Conservation (phyloP, 129 eudicot genomes). For the Centella asiatica region DNA sequence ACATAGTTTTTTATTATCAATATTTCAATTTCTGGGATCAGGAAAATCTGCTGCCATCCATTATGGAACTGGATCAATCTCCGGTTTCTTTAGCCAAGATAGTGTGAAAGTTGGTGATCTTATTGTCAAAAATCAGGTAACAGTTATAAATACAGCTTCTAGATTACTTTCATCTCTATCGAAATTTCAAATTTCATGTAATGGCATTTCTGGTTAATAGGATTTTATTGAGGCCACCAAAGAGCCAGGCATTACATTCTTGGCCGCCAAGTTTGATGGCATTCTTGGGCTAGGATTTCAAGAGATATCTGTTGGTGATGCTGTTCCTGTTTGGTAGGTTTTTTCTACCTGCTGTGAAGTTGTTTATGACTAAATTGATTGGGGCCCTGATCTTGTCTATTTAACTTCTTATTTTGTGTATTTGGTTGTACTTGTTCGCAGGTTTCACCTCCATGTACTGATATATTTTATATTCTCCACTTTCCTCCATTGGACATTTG, state of each 20-base stretch:
- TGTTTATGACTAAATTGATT: neutral
- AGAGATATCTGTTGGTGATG: slow-evolving; percentile 77
- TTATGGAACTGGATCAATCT: slow-evolving; percentile 88
- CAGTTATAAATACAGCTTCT: slow-evolving; percentile 2
- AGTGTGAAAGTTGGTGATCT: slow-evolving; percentile 59
- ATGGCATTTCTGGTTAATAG: slow-evolving; percentile 27
- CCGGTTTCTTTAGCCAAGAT: slow-evolving; percentile 85
- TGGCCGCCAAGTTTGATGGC: slow-evolving; percentile 96
- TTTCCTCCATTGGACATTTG: no score
- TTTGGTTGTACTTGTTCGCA: no score
- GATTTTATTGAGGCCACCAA: slow-evolving; percentile 87
- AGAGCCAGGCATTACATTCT: slow-evolving; percentile 87
- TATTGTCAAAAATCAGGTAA: slow-evolving; percentile 73
- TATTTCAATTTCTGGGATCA: slow-evolving; percentile 21
- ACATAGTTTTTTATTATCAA: slow-evolving; percentile 3
- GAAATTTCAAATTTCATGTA: neutral
- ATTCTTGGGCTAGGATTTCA: slow-evolving; percentile 93
- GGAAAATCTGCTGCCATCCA: slow-evolving; percentile 87
- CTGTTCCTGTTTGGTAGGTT: slow-evolving; percentile 81
- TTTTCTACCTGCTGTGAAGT: neutral
- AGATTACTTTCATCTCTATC: neutral
- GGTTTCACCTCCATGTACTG: neutral
- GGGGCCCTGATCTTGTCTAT: neutral
- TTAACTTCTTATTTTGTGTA: neutral
- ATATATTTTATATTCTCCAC: slow-evolving; percentile 12